A percentile compares a stretch with the other conserved stretches of the same genome.
Conservation (phyloP, 768 basidiomycete species). For the Hortiboletus campestris region DNA sequence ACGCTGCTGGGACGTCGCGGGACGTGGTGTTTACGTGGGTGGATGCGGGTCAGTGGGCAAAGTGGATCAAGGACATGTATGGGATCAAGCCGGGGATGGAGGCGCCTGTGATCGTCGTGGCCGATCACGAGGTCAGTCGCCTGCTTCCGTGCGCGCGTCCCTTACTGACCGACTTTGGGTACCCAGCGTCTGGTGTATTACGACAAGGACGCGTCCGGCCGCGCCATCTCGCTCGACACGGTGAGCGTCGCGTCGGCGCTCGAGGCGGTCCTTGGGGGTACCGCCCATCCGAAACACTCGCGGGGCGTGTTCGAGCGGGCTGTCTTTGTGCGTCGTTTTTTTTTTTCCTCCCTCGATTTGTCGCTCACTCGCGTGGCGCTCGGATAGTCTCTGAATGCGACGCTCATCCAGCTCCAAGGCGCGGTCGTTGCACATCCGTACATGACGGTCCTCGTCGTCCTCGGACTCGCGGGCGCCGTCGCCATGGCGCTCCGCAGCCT, state of each 20-base stretch:
- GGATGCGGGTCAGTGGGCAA: constrained; percentile 79
- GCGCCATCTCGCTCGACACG: constrained; percentile 53
- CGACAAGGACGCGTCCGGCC: constrained; percentile 57
- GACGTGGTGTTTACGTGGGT: constrained; percentile 88
- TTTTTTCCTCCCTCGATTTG: too few species aligned
- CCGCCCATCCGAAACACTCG: constrained; percentile 55
- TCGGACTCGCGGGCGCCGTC: constrained; percentile 5
- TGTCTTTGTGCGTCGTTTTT: constrained; percentile 49
- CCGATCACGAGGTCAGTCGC: constrained; percentile 56
- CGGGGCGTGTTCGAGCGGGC: constrained; percentile 68
- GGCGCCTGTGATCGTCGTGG: constrained; percentile 56
- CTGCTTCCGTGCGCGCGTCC: too few species aligned
- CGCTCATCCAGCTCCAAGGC: constrained; percentile 7
- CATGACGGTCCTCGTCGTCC: constrained; percentile 4
- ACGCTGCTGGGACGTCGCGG: constrained; percentile 23
- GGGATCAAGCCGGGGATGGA: constrained; percentile 44
- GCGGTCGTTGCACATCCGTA: constrained; percentile 23
- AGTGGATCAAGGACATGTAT: constrained; percentile 94
- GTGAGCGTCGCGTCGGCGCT: constrained; percentile 65
- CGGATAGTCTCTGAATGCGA: constrained; percentile 19
- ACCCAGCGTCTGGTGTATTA: constrained; percentile 72
- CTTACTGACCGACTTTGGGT: neutral
- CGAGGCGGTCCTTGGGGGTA: constrained; percentile 57
- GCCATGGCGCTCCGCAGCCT: constrained; percentile 13
- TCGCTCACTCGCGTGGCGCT: too few species aligned